Evolutionary conservation across 768 basidiomycete species (phyloP).

Genomic region (Strobilomyces echinocephalus): DNA sequence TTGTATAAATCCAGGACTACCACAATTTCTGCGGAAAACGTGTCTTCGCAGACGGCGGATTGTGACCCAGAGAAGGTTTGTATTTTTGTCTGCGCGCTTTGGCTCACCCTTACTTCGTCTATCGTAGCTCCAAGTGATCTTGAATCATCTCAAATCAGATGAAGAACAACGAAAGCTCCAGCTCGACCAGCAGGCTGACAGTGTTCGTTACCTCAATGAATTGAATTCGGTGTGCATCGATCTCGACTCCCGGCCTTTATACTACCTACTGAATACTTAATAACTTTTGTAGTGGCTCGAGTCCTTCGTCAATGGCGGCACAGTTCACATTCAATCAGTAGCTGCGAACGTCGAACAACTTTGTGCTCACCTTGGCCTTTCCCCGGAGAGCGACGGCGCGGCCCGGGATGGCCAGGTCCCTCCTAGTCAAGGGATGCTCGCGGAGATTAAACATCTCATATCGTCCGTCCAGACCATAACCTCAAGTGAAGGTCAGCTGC

Average conservation of each 20-base stretch:
- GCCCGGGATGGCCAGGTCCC: background rate
- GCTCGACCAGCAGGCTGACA: slow-evolving; percentile 67
- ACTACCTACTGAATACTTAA: background rate
- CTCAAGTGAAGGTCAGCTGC: slow-evolving; percentile 28
- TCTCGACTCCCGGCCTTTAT: background rate
- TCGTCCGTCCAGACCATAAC: slow-evolving; percentile 31
- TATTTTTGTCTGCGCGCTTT: background rate
- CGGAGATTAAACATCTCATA: slow-evolving; percentile 34
- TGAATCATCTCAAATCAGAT: slow-evolving; percentile 45
- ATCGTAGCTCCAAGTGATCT: slow-evolving; percentile 40
- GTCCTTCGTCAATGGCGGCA: slow-evolving; percentile 73
- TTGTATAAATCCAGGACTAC: slow-evolving; percentile 11
- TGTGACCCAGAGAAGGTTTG: slow-evolving; percentile 20
- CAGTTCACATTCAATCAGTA: slow-evolving; percentile 62
- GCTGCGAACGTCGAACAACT: slow-evolving; percentile 58
- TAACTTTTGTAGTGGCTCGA: slow-evolving; percentile 65
- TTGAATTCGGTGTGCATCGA: slow-evolving; percentile 53
- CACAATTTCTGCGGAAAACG: background rate
- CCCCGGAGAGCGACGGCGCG: slow-evolving; percentile 16
- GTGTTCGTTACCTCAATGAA: slow-evolving; percentile 73
- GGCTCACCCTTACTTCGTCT: background rate
- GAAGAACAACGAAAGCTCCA: slow-evolving; percentile 44
- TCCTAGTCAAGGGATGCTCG: slow-evolving; percentile 27
- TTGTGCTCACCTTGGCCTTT: slow-evolving; percentile 47
- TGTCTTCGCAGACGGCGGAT: slow-evolving; percentile 1